A percentile compares a stretch with the other conserved stretches of the same genome.
Evolutionary conservation across 208 protist genomes (phyloP).

Genomic region (Leishmania arabica): DNA sequence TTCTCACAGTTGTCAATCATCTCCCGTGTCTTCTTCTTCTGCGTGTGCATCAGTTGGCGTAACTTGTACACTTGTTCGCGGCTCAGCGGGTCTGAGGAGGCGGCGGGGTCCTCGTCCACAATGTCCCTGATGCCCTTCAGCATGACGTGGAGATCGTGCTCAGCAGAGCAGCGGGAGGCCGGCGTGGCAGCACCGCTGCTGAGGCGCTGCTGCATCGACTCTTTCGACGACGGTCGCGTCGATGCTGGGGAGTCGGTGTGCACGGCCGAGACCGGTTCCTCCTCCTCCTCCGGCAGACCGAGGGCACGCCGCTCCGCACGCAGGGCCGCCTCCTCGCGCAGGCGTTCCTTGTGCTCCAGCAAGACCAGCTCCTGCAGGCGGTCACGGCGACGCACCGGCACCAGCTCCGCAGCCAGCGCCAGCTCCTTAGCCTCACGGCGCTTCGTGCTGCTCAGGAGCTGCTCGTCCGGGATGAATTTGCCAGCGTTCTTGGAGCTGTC

Average conservation of each 20-base stretch:
- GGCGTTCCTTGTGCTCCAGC: conserved; percentile 80
- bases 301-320: conserved; percentile 56
- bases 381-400: conserved; percentile 86
- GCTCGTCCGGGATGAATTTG: conserved; percentile 81
- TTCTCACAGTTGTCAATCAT: conserved; percentile 55
- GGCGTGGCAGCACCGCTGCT: conserved; percentile 42
- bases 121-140: conserved; percentile 64
- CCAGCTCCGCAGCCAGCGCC: conserved; percentile 49
- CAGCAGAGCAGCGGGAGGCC: conserved; percentile 53
- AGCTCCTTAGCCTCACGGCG: conserved; percentile 63
- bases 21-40: conserved; percentile 67
- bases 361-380: conserved; percentile 87
- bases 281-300: conserved; percentile 47
- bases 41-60: conserved; percentile 62
- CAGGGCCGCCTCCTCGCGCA: conserved; percentile 58
- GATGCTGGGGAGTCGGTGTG: conserved; percentile 21
- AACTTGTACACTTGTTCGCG: conserved; percentile 56
- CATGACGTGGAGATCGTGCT: conserved; percentile 57
- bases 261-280: conserved; percentile 10
- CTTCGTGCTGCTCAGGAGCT: conserved; percentile 80
- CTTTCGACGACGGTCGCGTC: conserved; percentile 27
- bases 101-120: conserved; percentile 38
- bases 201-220: conserved; percentile 28
- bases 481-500: conserved; percentile 69
- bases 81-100: conserved; percentile 34